Conservation (phyloP, 805 yeast species). For the Barnettozyma wickerhamii region DNA sequence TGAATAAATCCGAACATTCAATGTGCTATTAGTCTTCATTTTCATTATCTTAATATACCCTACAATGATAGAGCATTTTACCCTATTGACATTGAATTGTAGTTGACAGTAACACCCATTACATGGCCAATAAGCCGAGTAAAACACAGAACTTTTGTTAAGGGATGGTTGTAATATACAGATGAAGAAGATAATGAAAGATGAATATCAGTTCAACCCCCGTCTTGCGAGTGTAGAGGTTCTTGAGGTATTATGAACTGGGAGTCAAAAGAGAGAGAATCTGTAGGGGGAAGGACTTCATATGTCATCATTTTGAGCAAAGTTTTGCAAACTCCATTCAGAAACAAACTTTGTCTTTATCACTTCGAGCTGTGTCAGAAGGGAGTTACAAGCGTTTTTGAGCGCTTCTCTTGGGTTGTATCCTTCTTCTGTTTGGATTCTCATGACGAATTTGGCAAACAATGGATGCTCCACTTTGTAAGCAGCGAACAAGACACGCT, state of each 20-base stretch:
- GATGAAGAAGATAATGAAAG: background rate
- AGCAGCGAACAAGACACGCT: constrained; percentile 91
- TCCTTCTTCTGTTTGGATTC: constrained; percentile 95
- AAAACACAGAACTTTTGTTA: no score
- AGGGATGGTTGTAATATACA: background rate
- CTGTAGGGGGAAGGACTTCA: no score
- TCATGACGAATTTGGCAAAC: constrained; percentile 89
- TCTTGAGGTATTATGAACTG: no score
- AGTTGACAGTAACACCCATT: no score
- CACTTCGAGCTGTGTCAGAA: constrained; percentile 73
- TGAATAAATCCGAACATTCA: background rate
- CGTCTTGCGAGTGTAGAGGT: no score
- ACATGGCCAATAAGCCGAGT: no score
- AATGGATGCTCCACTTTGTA: constrained; percentile 97
- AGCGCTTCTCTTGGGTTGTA: constrained; percentile 89
- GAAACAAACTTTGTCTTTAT: constrained; percentile 75
- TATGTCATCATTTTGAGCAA: constrained; percentile 39
- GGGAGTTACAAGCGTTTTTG: constrained; percentile 79
- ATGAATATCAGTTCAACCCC: background rate
- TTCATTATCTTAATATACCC: constrained; percentile 3
- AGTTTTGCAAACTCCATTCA: constrained; percentile 89
- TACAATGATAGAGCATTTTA: background rate
- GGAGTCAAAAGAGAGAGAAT: no score
- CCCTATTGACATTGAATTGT: no score
- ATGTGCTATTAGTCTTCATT: constrained; percentile 1